Evolutionary conservation across 2,329 filamentous ascomycete species (phyloP), one percentile per base, ranked within the genome.

Genomic region (Xylariaceae sp.): DNA sequence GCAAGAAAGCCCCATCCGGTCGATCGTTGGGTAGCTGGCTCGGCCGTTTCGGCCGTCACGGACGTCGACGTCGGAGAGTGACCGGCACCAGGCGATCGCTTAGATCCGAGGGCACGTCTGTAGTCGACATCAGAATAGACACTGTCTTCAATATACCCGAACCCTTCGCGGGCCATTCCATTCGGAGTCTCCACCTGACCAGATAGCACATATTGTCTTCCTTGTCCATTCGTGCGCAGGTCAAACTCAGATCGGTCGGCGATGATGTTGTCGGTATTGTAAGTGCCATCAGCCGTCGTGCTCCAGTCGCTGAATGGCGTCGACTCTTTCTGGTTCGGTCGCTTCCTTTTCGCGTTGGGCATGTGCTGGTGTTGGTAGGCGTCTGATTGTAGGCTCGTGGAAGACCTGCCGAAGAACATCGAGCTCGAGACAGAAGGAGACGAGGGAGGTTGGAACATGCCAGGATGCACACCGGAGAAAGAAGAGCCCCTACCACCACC

Each of bases 111-210:
- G 0, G 73, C 75, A 47, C 74, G 74, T 45, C 80, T 72, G 64
- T 82, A 83, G 62, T 81, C 77, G 26, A 78, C 68, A 57, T 84
- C 80, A 11, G 80, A 83, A 63, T 80, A 81, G 56, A 77, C 70
- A 66, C 79, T 82, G 51, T 82, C 78, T 19, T 77, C 78, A 53
- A 82, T 68, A 29, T 67, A 29, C 8, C 48, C 62, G 11, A 69
- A 62, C 12, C 66, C 65, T 8, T 58, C 65, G 4, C 59, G 54
- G 1, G 69, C 65, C 2, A 64, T 63, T 6, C 67, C 67, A n/a
- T 65, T 69, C 0, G 77, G 76, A 0, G 77, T 79, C 47, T 77
- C 74, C 48, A 82, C 76, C 63, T 80, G 77, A 19, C 80, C 80
- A 5, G 78, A 79, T 7, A 83, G 70, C 2, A 75, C 74, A 58